Conservation (phyloP, 2,329 filamentous ascomycete species). For the Microsporum ferrugineum region DNA sequence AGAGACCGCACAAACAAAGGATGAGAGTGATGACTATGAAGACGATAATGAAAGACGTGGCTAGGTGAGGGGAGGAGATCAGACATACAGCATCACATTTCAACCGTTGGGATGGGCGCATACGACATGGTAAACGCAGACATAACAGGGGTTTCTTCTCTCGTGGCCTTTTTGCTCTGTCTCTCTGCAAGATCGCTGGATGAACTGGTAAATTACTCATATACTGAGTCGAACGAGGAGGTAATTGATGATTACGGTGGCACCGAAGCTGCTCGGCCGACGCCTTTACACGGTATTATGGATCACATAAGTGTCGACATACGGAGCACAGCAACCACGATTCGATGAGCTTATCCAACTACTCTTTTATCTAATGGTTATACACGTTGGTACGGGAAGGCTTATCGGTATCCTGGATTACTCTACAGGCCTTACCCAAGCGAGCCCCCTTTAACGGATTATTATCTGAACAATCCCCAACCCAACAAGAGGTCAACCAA, state of each 20-base stretch:
- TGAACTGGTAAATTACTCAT: background rate
- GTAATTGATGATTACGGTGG: background rate
- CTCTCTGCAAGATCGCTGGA: background rate
- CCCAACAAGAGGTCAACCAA: too few species aligned
- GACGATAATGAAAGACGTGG: background rate
- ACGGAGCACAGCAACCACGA: background rate
- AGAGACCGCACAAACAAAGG: background rate
- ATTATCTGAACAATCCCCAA: too few species aligned
- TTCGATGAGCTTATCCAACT: background rate
- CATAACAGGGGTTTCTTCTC: background rate
- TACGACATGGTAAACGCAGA: background rate
- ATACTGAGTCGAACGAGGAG: background rate
- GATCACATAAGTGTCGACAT: background rate
- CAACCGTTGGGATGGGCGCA: background rate
- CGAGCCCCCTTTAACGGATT: too few species aligned
- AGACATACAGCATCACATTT: background rate
- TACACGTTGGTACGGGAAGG: too few species aligned
- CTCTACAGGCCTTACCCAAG: too few species aligned
- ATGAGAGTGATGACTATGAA: background rate
- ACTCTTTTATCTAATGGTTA: too few species aligned
- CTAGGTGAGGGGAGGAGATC: background rate
- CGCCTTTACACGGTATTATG: too few species aligned
- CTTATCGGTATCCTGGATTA: too few species aligned
- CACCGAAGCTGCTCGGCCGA: background rate
- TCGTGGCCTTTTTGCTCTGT: background rate